Evolutionary conservation across 2,329 filamentous ascomycete genomes (phyloP).

Genomic region (Metarhizium guizhouense): DNA sequence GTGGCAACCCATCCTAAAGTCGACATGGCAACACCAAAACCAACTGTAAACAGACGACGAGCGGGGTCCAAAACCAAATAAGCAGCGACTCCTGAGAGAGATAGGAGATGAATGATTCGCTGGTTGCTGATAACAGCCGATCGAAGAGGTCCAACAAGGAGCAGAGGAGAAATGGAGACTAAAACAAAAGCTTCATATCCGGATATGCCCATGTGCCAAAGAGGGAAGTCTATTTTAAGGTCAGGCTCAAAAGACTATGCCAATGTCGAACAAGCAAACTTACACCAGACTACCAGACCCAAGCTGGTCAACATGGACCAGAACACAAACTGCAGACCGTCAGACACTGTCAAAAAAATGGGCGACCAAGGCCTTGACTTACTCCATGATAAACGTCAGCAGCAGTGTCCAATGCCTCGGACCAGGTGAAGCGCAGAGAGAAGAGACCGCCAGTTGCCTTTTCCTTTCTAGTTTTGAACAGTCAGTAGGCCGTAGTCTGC

Average conservation of each 20-base stretch:
- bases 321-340: constrained; percentile 64
- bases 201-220: constrained; percentile 99
- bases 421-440: constrained; percentile 62
- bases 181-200: constrained; percentile 89
- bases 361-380: constrained; percentile 24
- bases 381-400: constrained; percentile 91
- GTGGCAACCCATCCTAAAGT: constrained; percentile 80
- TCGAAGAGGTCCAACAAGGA: constrained; percentile 66
- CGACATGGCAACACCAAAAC: constrained; percentile 70
- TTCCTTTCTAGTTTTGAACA: constrained; percentile 51
- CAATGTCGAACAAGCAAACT: constrained; percentile 27
- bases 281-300: constrained; percentile 88
- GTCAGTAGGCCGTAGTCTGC: constrained; percentile 11
- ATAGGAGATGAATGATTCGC: constrained; percentile 64
- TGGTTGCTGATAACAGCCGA: constrained; percentile 59
- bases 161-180: constrained; percentile 69
- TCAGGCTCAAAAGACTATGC: background rate
- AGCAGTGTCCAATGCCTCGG: constrained; percentile 66
- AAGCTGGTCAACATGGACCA: constrained; percentile 92
- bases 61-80: constrained; percentile 68
- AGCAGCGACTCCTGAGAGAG: constrained; percentile 68
- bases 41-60: constrained; percentile 69
- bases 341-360: constrained; percentile 7
- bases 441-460: constrained; percentile 64
- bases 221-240: constrained; percentile 63